Conservation (phyloP, 345 rosid species). For the Brassica incana region DNA sequence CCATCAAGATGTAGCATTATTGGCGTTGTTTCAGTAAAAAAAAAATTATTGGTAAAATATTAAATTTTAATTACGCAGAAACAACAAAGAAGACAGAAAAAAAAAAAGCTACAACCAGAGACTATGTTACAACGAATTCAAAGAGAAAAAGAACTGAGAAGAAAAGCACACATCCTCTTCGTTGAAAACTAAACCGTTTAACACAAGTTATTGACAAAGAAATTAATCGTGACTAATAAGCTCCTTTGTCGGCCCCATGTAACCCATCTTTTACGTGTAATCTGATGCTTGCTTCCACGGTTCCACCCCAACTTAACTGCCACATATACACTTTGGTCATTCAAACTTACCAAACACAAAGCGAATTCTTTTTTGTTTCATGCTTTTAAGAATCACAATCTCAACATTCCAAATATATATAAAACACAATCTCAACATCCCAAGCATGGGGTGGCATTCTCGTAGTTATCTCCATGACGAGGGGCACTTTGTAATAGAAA, state of each 20-base stretch:
- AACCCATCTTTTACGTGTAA: not conserved
- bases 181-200: not conserved
- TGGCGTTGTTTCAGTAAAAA: too few species aligned
- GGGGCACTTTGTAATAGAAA: not conserved
- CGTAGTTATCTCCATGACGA: not conserved
- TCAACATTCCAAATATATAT: not conserved
- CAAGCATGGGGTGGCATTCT: slow-evolving; percentile 5
- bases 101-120: too few species aligned
- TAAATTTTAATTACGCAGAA: too few species aligned
- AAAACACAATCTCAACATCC: slow-evolving; percentile 19
- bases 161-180: not conserved
- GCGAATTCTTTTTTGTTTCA: not conserved
- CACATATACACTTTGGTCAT: not conserved
- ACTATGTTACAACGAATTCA: too few species aligned
- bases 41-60: too few species aligned
- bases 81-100: too few species aligned
- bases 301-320: not conserved
- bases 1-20: too few species aligned
- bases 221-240: not conserved
- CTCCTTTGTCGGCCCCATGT: not conserved
- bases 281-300: not conserved
- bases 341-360: not conserved
- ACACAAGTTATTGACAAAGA: not conserved
- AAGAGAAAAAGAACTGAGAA: too few species aligned
- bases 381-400: not conserved